phyloP scores from a whole-genome alignment of 2,329 filamentous ascomycete genomes.

The Fusarium verrucosum region DNA sequence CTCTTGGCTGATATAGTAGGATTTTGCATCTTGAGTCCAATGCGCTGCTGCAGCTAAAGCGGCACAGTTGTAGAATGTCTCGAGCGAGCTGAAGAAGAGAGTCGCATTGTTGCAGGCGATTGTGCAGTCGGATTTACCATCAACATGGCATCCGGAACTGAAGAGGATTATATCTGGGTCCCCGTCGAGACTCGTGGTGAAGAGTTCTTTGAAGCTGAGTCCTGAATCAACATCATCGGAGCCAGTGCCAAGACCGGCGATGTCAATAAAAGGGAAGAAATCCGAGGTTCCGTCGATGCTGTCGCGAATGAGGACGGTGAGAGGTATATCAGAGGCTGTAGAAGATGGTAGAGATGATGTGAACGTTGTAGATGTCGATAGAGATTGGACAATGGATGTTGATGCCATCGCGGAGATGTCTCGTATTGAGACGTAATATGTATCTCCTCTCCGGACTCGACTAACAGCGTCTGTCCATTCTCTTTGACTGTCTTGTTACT shows the following conservation, averaged over 20 bases:
- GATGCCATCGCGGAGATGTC: constrained; percentile 26
- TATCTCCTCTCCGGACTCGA: constrained; percentile 14
- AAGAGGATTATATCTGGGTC: constrained; percentile 47
- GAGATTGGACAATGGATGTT: constrained; percentile 19
- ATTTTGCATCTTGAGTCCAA: constrained; percentile 45
- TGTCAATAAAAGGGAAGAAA: constrained; percentile 53
- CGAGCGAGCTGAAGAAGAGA: constrained; percentile 49
- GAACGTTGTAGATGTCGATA: constrained; percentile 16
- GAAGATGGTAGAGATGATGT: constrained; percentile 12
- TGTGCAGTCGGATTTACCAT: constrained; percentile 46
- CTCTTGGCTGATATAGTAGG: constrained; percentile 46
- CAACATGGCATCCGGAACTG: constrained; percentile 46
- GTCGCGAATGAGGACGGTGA: constrained; percentile 45
- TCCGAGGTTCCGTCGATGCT: constrained; percentile 47
- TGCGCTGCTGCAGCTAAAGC: constrained; percentile 49
- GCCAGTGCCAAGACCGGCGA: constrained; percentile 44
- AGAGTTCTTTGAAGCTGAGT: constrained; percentile 49
- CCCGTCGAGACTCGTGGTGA: constrained; percentile 48
- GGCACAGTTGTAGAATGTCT: constrained; percentile 54
- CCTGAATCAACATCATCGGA: constrained; percentile 42
- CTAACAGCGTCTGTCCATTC: constrained; percentile 21
- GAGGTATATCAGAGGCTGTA: constrained; percentile 38
- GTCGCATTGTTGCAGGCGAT: constrained; percentile 46
- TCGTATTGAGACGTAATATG: not conserved
- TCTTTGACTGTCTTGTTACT: not conserved